These are phyloP conservation scores for Sugiyamaella neomexicana DNA, from an alignment of 1,139 yeast species.

Conservation along the genomic window DNA sequence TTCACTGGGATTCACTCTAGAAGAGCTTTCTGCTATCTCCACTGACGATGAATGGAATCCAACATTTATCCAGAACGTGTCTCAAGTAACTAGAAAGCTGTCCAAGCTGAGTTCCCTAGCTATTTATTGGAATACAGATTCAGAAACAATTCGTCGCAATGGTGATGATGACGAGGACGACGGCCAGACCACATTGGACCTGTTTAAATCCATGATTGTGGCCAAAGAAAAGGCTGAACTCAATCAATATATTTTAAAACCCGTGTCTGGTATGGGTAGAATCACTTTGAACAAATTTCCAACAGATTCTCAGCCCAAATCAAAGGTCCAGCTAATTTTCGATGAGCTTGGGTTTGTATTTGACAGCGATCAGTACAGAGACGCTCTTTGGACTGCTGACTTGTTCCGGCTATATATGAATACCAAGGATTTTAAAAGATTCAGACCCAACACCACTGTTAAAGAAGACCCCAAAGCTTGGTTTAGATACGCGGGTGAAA, in stretches of 20 bases:
- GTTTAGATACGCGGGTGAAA: constrained; percentile 76
- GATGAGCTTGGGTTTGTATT: constrained; percentile 85
- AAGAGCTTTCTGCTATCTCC: constrained; percentile 88
- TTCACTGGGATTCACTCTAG: constrained; percentile 77
- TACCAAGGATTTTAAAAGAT: constrained; percentile 70
- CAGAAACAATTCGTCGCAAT: constrained; percentile 41
- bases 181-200: constrained; percentile 26
- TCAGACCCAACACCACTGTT: constrained; percentile 63
- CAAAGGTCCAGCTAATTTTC: constrained; percentile 72
- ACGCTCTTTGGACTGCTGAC: constrained; percentile 77
- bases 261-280: constrained; percentile 87
- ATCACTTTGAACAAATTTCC: constrained; percentile 82
- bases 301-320: constrained; percentile 67
- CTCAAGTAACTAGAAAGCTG: constrained; percentile 70
- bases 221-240: constrained; percentile 33
- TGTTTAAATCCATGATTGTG: constrained; percentile 39
- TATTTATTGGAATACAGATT: constrained; percentile 81
- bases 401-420: constrained; percentile 75
- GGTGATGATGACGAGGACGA: constrained; percentile 30
- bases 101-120: constrained; percentile 74
- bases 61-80: constrained; percentile 74
- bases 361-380: constrained; percentile 82
- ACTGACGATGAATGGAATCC: constrained; percentile 86
- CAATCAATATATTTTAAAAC: constrained; percentile 72
- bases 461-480: constrained; percentile 73